Base-by-base conservation (phyloP, 371 early-diverging fungal species). In the Synchytrium microbalum region DNA sequence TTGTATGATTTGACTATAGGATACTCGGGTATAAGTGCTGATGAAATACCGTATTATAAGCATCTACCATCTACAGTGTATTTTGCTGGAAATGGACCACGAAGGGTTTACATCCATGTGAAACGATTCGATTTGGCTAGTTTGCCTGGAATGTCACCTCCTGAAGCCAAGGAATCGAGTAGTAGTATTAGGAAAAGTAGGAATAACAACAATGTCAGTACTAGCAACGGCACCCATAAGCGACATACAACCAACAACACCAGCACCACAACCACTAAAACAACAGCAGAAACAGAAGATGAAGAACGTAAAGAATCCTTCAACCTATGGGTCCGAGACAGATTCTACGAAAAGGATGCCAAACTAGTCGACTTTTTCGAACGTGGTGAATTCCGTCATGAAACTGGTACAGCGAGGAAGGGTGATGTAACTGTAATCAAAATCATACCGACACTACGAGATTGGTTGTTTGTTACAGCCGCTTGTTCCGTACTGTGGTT, bases 1-100 rank as follows among this genome's bases (percentile, higher is more conserved):
- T 46, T 93, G 2, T 91, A 90, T 64, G 94, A 94, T 66, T 61
- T 91, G 16, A 92, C 95, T 0, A 77, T 94, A 8, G 95, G 89
- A 2, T 91, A 90, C 66, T 84, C 86, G 58, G 92, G 92, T 0
- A 75, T 92, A n/a, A 71, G 72, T 26, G 68, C 75, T n/a, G 87
- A 81, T n/a, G 79, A 89, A 56, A 82, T 87, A 58, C 93, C 93
- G 0, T 86, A 92, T 64, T 84, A 91, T 59, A 75, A 81, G 66
- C 90, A 90, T 67, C 85, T 88, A 1, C 71, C 92, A n/a, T 83
- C 83, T 61, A 74, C 83, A 58, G 80, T 88, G 62, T 92, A 87
- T 60, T 76, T 87, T 52, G 72, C 79, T 52, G 71, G 84, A 16
- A 74, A 75, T 0, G 85, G 84, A n/a, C 93, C 93, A 13, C 69